A percentile compares a stretch with the other conserved stretches of the same genome.
These are phyloP conservation scores for Sporothrix luriei DNA, from an alignment of 2,329 filamentous ascomycete genomes.

Conservation along the genomic window DNA sequence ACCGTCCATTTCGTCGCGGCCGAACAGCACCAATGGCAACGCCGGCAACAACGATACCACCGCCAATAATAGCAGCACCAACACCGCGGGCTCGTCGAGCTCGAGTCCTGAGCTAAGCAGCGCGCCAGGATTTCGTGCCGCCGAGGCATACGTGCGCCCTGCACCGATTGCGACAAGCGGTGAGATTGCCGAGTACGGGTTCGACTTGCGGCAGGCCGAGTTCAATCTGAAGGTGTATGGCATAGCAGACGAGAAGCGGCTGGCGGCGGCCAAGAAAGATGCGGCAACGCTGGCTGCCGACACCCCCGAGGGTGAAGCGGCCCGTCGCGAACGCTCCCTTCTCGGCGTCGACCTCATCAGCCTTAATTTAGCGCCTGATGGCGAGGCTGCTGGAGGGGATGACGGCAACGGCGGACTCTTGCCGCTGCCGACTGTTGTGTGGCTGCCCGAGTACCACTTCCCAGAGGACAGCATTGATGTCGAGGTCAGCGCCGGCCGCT, in stretches of 20 bases:
- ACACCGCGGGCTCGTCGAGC: not conserved
- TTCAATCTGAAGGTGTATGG: conserved; percentile 72
- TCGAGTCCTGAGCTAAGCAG: conserved; percentile 60
- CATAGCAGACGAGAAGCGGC: conserved; percentile 18
- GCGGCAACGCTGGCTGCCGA: not conserved
- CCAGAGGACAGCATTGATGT: conserved; percentile 72
- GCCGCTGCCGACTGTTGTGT: conserved; percentile 71
- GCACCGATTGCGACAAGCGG: conserved; percentile 77
- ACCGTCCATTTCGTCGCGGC: conserved; percentile 64
- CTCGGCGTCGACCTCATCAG: conserved; percentile 14
- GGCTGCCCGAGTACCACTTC: conserved; percentile 90
- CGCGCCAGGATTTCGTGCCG: conserved; percentile 77
- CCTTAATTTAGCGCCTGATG: conserved; percentile 19
- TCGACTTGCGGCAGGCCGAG: conserved; percentile 76
- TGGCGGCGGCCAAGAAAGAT: conserved; percentile 20
- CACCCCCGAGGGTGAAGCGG: not conserved
- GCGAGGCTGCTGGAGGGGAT: conserved; percentile 10
- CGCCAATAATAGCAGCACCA: not conserved
- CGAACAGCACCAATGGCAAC: conserved; percentile 43
- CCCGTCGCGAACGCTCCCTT: not conserved
- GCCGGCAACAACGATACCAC: too few relatives aligned
- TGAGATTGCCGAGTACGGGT: conserved; percentile 69
- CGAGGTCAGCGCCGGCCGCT: conserved; percentile 81
- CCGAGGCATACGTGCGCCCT: conserved; percentile 89
- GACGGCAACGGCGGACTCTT: conserved; percentile 25